Conservation (phyloP, 257 asterid species). For the Petunia axillaris region DNA sequence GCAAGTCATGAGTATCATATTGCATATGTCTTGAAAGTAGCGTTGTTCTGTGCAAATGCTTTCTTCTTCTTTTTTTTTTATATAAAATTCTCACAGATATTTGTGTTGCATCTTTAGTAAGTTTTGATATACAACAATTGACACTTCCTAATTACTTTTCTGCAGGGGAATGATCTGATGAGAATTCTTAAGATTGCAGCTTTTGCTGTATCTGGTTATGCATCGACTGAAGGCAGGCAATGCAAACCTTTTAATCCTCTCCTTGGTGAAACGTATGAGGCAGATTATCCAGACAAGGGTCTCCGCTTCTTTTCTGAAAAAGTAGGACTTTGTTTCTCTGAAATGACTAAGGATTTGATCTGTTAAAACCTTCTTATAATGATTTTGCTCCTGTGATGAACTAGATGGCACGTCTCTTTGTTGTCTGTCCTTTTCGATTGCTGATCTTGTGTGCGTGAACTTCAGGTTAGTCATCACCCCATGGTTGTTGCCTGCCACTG, state of each 20-base stretch:
- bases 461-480: conserved; percentile 98
- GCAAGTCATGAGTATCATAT: neutral
- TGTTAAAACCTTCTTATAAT: neutral
- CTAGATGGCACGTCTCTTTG: conserved; percentile 9
- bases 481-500: conserved; percentile 99
- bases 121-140: neutral
- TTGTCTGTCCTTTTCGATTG: conserved; percentile 3
- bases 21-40: conserved; percentile 17
- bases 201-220: conserved; percentile 98
- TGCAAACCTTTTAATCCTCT: conserved; percentile 99
- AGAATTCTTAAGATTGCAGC: conserved; percentile 93
- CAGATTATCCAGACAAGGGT: conserved; percentile 98
- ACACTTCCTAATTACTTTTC: conserved; percentile 29
- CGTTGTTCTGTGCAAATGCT: neutral
- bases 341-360: conserved; percentile 13
- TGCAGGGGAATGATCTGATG: conserved; percentile 97
- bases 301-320: conserved; percentile 92
- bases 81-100: conserved; percentile 3
- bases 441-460: conserved; percentile 24
- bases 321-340: conserved; percentile 46
- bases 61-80: neutral
- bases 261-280: conserved; percentile 98
- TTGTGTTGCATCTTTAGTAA: conserved; percentile 18
- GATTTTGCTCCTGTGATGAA: neutral
- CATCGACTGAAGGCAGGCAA: conserved; percentile 97